These are phyloP conservation scores for Flaveria brownii DNA, from an alignment of 129 eudicot species.

Conservation along the genomic window DNA sequence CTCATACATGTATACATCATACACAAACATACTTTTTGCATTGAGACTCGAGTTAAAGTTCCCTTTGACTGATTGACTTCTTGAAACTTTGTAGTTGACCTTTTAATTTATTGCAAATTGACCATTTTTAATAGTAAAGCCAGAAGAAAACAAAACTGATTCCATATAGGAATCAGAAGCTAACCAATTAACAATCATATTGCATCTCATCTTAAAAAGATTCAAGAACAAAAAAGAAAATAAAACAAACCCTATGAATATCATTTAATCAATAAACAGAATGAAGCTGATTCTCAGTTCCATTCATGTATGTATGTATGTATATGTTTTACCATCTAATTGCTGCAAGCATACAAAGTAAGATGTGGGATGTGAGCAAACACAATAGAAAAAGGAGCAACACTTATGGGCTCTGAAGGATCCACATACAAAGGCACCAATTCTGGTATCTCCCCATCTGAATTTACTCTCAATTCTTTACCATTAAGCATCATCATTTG, in stretches of 20 bases:
- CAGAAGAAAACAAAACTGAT: background rate
- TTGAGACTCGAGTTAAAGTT: too few species aligned
- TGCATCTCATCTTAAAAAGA: constrained; percentile 1
- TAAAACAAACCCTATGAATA: background rate
- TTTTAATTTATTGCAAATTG: too few species aligned
- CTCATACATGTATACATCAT: too few species aligned
- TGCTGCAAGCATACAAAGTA: constrained; percentile 60
- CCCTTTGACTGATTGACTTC: too few species aligned
- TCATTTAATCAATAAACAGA: constrained; percentile 33
- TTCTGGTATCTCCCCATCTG: constrained; percentile 58
- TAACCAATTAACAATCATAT: constrained; percentile 4
- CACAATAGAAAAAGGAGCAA: constrained; percentile 74
- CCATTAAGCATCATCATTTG: constrained; percentile 74
- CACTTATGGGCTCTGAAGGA: constrained; percentile 56
- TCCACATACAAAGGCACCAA: constrained; percentile 52
- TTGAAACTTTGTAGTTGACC: too few species aligned
- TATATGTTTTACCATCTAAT: constrained; percentile 23
- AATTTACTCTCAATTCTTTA: constrained; percentile 43
- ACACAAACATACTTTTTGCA: too few species aligned
- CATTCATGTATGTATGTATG: constrained; percentile 21
- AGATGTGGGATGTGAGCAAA: constrained; percentile 67
- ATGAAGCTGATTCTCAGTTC: constrained; percentile 46
- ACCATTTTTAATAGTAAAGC: too few species aligned
- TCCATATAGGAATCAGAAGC: background rate
- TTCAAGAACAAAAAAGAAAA: background rate